These are phyloP conservation scores for Talaromyces albobiverticillius DNA, from an alignment of 2,329 filamentous ascomycete species.

Conservation along the genomic window DNA sequence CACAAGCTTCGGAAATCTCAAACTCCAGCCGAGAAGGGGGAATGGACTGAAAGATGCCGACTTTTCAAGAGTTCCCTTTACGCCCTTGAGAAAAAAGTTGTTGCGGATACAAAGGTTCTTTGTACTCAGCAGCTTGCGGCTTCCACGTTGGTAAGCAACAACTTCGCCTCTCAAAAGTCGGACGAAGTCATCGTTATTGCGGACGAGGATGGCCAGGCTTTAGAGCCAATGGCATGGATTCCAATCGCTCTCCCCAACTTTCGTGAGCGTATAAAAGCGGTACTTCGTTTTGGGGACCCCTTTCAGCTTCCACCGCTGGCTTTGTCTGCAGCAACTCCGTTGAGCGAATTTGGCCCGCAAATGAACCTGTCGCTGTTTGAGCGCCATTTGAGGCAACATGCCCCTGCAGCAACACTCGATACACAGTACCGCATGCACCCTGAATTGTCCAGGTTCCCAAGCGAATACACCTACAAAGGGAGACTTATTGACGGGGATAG, in stretches of 20 bases:
- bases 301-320: neutral
- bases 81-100: too few relatives aligned
- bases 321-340: neutral
- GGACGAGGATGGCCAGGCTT: neutral
- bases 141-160: neutral
- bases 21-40: too few relatives aligned
- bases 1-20: too few relatives aligned
- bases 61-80: too few relatives aligned
- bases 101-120: neutral
- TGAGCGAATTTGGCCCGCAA: neutral
- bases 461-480: neutral
- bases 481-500: neutral
- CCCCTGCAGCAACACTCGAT: neutral
- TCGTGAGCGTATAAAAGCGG: neutral
- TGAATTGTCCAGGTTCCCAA: neutral
- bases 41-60: too few relatives aligned
- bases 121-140: neutral
- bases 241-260: neutral
- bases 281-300: neutral
- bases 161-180: neutral
- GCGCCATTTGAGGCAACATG: neutral
- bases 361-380: slow-evolving; percentile 2
- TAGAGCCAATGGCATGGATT: neutral
- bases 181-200: neutral
- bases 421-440: slow-evolving; percentile 1